Conservation (phyloP, 176 grass and related monocot genomes). For the Oryza meridionalis region DNA sequence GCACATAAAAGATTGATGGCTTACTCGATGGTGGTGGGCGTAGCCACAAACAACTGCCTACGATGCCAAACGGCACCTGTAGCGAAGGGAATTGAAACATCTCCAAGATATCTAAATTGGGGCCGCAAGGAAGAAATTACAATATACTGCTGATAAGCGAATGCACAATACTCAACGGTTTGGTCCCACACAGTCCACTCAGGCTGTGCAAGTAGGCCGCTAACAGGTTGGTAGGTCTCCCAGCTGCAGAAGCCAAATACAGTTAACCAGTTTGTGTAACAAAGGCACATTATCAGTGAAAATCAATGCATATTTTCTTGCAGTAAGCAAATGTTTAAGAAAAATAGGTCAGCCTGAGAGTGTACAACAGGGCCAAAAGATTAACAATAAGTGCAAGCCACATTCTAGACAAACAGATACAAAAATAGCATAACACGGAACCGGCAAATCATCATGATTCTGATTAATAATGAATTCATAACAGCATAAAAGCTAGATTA, state of each 20-base stretch:
- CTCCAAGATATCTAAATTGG: constrained; percentile 94
- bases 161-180: constrained; percentile 98
- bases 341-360: neutral
- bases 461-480: neutral
- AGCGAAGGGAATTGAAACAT: constrained; percentile 95
- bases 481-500: neutral
- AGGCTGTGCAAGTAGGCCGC: constrained; percentile 83
- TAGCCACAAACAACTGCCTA: constrained; percentile 97
- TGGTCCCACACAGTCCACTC: constrained; percentile 97
- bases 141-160: constrained; percentile 95
- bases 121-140: constrained; percentile 96
- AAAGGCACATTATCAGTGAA: constrained; percentile 15
- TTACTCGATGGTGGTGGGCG: constrained; percentile 99
- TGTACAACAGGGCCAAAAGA: neutral
- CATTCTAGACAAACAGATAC: neutral
- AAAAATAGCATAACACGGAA: neutral
- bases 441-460: neutral
- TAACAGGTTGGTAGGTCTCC: constrained; percentile 97
- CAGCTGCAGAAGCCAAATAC: constrained; percentile 70
- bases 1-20: constrained; percentile 42
- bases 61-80: constrained; percentile 97
- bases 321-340: constrained; percentile 9
- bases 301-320: constrained; percentile 8
- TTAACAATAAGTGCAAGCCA: neutral
- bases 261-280: constrained; percentile 25